A percentile compares a stretch with the other conserved stretches of the same genome.
phyloP scores from a whole-genome alignment of 495 filamentous ascomycete genomes.

The Hypomontagnella submonticulosa region DNA sequence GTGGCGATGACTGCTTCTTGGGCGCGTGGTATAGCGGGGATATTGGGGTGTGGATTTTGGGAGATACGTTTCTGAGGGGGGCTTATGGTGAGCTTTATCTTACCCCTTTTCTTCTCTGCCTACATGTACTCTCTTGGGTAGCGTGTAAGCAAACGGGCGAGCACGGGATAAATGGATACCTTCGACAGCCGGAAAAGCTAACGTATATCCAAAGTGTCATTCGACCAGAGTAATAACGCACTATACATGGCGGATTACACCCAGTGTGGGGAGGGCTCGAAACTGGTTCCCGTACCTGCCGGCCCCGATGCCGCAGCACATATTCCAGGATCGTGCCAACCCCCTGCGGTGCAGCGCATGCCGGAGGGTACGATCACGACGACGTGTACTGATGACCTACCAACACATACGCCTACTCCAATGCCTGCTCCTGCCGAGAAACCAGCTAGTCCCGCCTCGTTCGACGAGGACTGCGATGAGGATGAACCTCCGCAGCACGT shows the following conservation, averaged over 20 bases:
- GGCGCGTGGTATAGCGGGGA: constrained; percentile 58
- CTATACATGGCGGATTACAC: constrained; percentile 47
- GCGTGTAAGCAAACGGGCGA: not conserved
- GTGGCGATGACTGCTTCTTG: constrained; percentile 53
- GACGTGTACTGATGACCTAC: constrained; percentile 1
- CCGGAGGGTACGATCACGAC: not conserved
- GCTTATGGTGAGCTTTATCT: constrained; percentile 61
- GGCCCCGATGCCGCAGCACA: constrained; percentile 42
- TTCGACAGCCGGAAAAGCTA: constrained; percentile 3
- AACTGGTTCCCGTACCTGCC: constrained; percentile 41
- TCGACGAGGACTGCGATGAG: constrained; percentile 15
- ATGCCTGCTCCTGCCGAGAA: constrained; percentile 15
- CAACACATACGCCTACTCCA: not conserved
- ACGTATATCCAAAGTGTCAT: constrained; percentile 32
- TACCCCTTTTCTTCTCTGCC: not conserved
- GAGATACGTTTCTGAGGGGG: constrained; percentile 79
- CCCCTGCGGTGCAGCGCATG: constrained; percentile 2
- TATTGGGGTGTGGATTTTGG: constrained; percentile 62
- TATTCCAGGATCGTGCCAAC: constrained; percentile 43
- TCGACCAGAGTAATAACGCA: constrained; percentile 47
- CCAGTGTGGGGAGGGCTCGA: constrained; percentile 38
- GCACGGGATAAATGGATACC: not conserved
- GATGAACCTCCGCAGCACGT: constrained; percentile 11
- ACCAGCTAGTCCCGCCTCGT: constrained; percentile 12
- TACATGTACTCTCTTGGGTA: not conserved